Base-by-base conservation (phyloP, 495 filamentous ascomycete genomes). In the Umbilicaria muhlenbergii region DNA sequence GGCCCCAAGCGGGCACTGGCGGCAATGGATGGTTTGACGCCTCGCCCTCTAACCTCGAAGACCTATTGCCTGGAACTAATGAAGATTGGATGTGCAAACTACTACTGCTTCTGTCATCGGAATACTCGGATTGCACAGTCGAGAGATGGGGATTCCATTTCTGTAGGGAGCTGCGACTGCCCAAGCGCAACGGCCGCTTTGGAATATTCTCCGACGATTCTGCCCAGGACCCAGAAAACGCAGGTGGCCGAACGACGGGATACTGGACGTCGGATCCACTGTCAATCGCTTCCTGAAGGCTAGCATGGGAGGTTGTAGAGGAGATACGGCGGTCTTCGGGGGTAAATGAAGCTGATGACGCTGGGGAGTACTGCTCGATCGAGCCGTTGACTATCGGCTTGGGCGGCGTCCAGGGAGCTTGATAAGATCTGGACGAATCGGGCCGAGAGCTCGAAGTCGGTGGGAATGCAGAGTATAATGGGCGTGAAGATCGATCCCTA, bases 61-160 rank as follows among this genome's bases (percentile, higher is more conserved):
- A 28, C 24, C 5, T 28, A 28, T 28, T 28, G 24, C 24, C 24
- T 28, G 24, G 24, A 28, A 28, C 24, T 10, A 10, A 3, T 28
- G 24, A 28, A 6, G 3, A 6, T 28, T 5, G 6, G 8, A 7
- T 5, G 24, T 28, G 4, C 24, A 44, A 18, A 33, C n/a, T 44
- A 24, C 42, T 38, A 51, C 42, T 65, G 44, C 32, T 44, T 45
- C 42, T 36, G 16, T 68, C 67, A n/a, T 58, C 61, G 3, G 65
- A 69, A 61, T 75, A 75, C 44, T 78, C 75, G 16, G 82, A 85
- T 41, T 73, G 70, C 24, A 86, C 79, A 14, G 80, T 78, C 15
- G 82, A 84, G 11, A 87, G 67, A 55, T 82, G 78, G 51, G 80
- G 77, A 57, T 80, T 83, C 74, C 80, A 82, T 28, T 28, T 28